phyloP scores from a whole-genome alignment of 495 filamentous ascomycete species.

The Aspergillus incahuasiensis region DNA sequence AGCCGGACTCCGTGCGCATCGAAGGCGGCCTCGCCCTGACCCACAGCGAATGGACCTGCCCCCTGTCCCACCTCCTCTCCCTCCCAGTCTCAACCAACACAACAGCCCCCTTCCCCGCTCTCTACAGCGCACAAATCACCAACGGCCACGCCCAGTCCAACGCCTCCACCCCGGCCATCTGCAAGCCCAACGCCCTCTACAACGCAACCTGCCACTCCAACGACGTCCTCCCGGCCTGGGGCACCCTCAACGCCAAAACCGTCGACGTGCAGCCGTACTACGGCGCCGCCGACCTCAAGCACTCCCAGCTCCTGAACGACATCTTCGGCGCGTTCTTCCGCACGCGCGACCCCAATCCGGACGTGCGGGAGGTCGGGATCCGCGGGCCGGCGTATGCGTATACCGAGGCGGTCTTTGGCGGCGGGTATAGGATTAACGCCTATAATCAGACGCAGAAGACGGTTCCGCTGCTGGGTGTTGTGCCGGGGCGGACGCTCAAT shows the following conservation, averaged over 20 bases:
- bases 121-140: constrained; percentile 23
- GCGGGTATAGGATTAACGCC: constrained; percentile 9
- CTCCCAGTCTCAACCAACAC: constrained; percentile 5
- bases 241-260: constrained; percentile 28
- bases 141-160: constrained; percentile 24
- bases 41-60: constrained; percentile 26
- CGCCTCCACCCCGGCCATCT: constrained; percentile 19
- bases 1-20: constrained; percentile 20
- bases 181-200: constrained; percentile 25
- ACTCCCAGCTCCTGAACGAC: constrained; percentile 29
- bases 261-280: constrained; percentile 26
- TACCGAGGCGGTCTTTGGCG: constrained; percentile 7
- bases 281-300: constrained; percentile 13
- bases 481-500: constrained; percentile 12
- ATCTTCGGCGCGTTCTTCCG: constrained; percentile 26
- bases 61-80: constrained; percentile 25
- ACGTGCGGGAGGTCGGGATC: constrained; percentile 8
- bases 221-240: constrained; percentile 29
- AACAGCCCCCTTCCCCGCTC: constrained; percentile 15
- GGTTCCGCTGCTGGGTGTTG: constrained; percentile 14
- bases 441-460: constrained; percentile 4
- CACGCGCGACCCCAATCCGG: constrained; percentile 22
- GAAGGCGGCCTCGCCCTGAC: constrained; percentile 18
- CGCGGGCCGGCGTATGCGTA: constrained; percentile 24
- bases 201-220: constrained; percentile 29